These are phyloP conservation scores for Plantago coronopus DNA, from an alignment of 305 asterid species.

Conservation along the genomic window DNA sequence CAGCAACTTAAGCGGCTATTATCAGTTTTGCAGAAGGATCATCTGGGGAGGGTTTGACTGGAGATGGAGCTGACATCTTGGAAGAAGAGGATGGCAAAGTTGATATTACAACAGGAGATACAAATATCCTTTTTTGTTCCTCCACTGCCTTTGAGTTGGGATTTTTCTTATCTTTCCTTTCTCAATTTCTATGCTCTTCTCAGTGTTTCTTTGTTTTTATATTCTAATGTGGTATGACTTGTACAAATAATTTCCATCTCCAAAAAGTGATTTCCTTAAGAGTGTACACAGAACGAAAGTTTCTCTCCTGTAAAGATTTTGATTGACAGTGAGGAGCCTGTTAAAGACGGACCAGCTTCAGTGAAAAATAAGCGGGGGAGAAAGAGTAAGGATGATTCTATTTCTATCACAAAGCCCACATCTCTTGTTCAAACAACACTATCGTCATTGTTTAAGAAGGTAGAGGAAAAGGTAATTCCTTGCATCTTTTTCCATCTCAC, in stretches of 20 bases:
- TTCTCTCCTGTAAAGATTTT: slow-evolving; percentile 34
- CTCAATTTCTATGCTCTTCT: slow-evolving; percentile 2
- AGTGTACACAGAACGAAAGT: slow-evolving; percentile 35
- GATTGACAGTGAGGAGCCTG: slow-evolving; percentile 33
- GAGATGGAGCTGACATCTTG: slow-evolving; percentile 35
- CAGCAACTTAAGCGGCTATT: slow-evolving; percentile 13
- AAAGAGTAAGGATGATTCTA: slow-evolving; percentile 37
- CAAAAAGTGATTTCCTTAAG: slow-evolving; percentile 39
- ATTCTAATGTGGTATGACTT: neutral
- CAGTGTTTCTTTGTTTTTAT: slow-evolving; percentile 4
- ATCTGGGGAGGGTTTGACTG: slow-evolving; percentile 54
- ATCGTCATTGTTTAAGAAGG: slow-evolving; percentile 74
- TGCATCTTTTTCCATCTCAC: slow-evolving; percentile 18
- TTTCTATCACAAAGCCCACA: slow-evolving; percentile 30
- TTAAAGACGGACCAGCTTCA: slow-evolving; percentile 31
- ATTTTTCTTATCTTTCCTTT: slow-evolving; percentile 12
- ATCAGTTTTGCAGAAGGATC: slow-evolving; percentile 66
- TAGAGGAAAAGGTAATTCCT: slow-evolving; percentile 58
- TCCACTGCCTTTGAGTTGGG: slow-evolving; percentile 18
- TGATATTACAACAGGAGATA: slow-evolving; percentile 25
- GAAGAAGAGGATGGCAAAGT: slow-evolving; percentile 44
- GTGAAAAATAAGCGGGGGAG: slow-evolving; percentile 28
- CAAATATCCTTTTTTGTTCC: slow-evolving; percentile 36
- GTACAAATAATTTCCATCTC: slow-evolving; percentile 22
- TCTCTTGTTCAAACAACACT: slow-evolving; percentile 73